phyloP scores from a whole-genome alignment of 1,284 basidiomycete genomes.

The Volvariella volvacea region DNA sequence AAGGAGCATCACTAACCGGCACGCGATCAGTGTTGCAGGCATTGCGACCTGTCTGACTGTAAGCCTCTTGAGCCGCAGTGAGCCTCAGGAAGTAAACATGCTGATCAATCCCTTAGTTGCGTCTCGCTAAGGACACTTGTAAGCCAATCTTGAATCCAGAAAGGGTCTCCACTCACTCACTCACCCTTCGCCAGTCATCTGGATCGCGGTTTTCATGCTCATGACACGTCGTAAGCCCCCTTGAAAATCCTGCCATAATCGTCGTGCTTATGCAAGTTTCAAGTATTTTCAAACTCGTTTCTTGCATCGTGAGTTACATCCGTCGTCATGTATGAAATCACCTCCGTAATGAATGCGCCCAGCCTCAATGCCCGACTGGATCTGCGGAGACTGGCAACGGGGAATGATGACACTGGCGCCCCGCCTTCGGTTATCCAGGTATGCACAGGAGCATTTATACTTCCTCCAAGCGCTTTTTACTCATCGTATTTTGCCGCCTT shows the following conservation, averaged over 20 bases:
- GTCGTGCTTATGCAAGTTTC: background rate
- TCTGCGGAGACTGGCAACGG: no score
- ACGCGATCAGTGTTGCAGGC: conserved; percentile 2
- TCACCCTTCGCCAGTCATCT: conserved; percentile 3
- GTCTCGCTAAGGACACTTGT: conserved; percentile 1
- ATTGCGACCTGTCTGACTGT: conserved; percentile 4
- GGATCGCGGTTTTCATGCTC: conserved; percentile 8
- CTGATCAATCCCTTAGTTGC: background rate
- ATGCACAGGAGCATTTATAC: no score
- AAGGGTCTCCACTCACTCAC: background rate
- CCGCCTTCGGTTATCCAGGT: no score
- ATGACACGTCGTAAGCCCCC: conserved; percentile 4
- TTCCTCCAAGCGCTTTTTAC: no score
- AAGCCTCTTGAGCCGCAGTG: background rate
- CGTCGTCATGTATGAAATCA: no score
- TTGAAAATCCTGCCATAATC: background rate
- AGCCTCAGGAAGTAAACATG: no score
- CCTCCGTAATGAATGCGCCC: no score
- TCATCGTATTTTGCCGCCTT: no score
- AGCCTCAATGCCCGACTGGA: no score
- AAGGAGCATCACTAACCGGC: background rate
- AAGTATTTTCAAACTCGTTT: conserved; percentile 8
- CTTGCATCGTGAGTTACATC: conserved; percentile 4
- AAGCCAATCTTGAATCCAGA: background rate
- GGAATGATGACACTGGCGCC: no score